Evolutionary conservation across 1,139 yeast genomes (phyloP).

Genomic region (Zygosaccharomyces pseudobailii): DNA sequence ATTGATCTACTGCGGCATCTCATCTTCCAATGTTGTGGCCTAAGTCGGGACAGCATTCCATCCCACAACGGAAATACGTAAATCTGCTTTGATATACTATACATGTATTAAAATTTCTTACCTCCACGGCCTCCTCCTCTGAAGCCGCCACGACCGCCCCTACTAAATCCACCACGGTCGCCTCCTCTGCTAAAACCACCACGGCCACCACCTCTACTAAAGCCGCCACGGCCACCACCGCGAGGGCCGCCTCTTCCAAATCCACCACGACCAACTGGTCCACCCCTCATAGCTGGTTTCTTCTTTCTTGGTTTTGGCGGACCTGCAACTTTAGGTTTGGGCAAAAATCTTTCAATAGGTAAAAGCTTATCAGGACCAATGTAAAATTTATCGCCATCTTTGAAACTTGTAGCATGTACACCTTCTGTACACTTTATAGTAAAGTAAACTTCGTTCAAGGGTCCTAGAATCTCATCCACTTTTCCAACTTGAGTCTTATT

Average conservation of each 20-base stretch:
- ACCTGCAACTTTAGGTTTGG: slow-evolving; percentile 80
- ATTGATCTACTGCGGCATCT: slow-evolving; percentile 37
- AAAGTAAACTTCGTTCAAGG: slow-evolving; percentile 93
- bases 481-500: slow-evolving; percentile 95
- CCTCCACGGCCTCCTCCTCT: slow-evolving; percentile 37
- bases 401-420: slow-evolving; percentile 87
- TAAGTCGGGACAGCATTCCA: slow-evolving; percentile 23
- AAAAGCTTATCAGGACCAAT: slow-evolving; percentile 93
- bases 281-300: slow-evolving; percentile 45
- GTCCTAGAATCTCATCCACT: slow-evolving; percentile 97
- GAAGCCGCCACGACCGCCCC: slow-evolving; percentile 36
- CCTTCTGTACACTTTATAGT: slow-evolving; percentile 96
- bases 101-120: slow-evolving; percentile 13
- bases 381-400: slow-evolving; percentile 91
- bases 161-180: slow-evolving; percentile 41
- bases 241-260: slow-evolving; percentile 37
- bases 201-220: slow-evolving; percentile 47
- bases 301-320: slow-evolving; percentile 70
- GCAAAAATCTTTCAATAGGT: slow-evolving; percentile 93
- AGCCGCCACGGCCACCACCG: slow-evolving; percentile 45
- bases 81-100: slow-evolving; percentile 6
- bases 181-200: slow-evolving; percentile 39
- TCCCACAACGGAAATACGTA: slow-evolving; percentile 14
- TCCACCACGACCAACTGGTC: slow-evolving; percentile 41
- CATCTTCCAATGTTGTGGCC: slow-evolving; percentile 39